A percentile compares a stretch with the other conserved stretches of the same genome.
These are phyloP conservation scores for Chrysophaeum taylorii DNA, from an alignment of 352 stramenopile species.

Conservation along the genomic window DNA sequence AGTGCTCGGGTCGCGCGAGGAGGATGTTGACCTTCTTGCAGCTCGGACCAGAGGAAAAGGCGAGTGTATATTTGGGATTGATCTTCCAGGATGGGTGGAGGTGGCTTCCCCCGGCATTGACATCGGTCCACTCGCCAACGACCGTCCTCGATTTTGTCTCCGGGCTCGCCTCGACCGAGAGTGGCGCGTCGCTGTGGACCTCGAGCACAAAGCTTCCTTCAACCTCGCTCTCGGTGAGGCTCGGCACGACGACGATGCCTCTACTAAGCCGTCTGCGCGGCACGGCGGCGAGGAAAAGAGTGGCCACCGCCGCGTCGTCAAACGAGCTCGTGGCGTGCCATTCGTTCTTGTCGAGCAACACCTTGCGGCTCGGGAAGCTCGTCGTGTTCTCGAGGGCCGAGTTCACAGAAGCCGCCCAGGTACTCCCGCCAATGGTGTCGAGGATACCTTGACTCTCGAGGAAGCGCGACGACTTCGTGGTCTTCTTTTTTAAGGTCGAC, in stretches of 20 bases:
- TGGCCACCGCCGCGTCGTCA: constrained; percentile 42
- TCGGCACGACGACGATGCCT: constrained; percentile 59
- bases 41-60: constrained; percentile 53
- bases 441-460: neutral
- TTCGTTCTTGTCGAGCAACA: constrained; percentile 60
- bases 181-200: constrained; percentile 60
- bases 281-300: constrained; percentile 53
- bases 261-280: too few species aligned
- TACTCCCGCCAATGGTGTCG: neutral
- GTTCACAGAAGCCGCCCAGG: constrained; percentile 3
- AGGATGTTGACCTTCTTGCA: constrained; percentile 57
- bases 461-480: neutral
- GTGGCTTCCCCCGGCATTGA: constrained; percentile 56
- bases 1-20: constrained; percentile 59
- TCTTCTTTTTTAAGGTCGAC: constrained; percentile 2
- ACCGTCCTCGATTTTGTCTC: constrained; percentile 57
- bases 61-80: constrained; percentile 66
- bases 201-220: constrained; percentile 69
- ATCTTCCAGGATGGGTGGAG: constrained; percentile 67
- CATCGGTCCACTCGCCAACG: constrained; percentile 57
- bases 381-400: constrained; percentile 15
- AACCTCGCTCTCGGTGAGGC: constrained; percentile 51
- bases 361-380: constrained; percentile 43
- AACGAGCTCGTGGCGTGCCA: constrained; percentile 46
- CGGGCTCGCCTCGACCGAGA: constrained; percentile 34